phyloP scores from a whole-genome alignment of 768 basidiomycete genomes.

The Lyophyllum decastes region DNA sequence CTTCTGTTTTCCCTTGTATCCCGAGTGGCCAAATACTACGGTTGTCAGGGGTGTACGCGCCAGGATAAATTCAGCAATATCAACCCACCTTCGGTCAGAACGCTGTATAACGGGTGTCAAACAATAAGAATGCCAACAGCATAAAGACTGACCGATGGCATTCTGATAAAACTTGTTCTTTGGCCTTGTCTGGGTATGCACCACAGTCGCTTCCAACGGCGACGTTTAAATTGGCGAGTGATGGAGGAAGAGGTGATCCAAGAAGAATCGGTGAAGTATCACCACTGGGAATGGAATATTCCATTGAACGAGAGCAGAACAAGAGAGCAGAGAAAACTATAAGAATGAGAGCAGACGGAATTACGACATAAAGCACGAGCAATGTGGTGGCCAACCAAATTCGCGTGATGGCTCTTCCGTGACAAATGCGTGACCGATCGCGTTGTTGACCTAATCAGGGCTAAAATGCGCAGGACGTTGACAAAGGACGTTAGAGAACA shows the following conservation, averaged over 20 bases:
- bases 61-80: not conserved
- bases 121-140: not conserved
- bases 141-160: constrained; percentile 11
- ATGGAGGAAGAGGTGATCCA: constrained; percentile 14
- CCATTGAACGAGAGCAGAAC: not conserved
- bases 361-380: not conserved
- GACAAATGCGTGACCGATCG: constrained; percentile 25
- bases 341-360: not conserved
- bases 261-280: constrained; percentile 7
- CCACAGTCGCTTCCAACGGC: not conserved
- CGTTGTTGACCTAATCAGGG: constrained; percentile 9
- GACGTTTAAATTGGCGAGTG: not conserved
- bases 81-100: constrained; percentile 15
- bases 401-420: not conserved
- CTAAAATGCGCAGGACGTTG: too few species aligned
- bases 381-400: not conserved
- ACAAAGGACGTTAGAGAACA: too few species aligned
- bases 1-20: constrained; percentile 77
- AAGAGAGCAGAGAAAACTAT: not conserved
- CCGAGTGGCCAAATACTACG: constrained; percentile 69
- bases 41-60: not conserved
- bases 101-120: constrained; percentile 6
- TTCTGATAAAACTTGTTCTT: not conserved
- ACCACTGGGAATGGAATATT: not conserved
- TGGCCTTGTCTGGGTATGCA: not conserved